These are phyloP conservation scores for Cladosporium cucumerinum DNA, from an alignment of 2,329 filamentous ascomycete genomes.

Conservation along the genomic window DNA sequence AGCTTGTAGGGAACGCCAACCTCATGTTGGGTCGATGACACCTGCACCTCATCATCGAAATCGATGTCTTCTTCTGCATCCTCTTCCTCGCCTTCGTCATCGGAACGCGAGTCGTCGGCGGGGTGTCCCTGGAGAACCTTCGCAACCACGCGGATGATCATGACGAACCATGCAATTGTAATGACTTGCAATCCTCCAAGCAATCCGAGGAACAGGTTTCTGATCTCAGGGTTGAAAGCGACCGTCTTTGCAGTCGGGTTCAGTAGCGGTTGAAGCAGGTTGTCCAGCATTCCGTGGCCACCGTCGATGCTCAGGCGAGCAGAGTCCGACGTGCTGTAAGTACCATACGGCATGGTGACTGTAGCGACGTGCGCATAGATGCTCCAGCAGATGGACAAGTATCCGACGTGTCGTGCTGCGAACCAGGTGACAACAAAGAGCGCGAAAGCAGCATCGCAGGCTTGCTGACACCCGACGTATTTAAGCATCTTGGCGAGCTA, in stretches of 20 bases:
- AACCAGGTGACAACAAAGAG: conserved; percentile 86
- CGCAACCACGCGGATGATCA: conserved; percentile 80
- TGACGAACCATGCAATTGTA: conserved; percentile 81
- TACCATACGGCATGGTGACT: conserved; percentile 61
- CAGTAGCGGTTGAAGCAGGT: conserved; percentile 71
- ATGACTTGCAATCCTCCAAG: conserved; percentile 76
- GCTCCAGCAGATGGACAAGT: conserved; percentile 76
- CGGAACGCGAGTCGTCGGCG: conserved; percentile 83
- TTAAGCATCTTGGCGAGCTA: conserved; percentile 79
- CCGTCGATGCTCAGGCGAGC: conserved; percentile 52
- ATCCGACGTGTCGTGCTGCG: conserved; percentile 75
- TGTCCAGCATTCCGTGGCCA: conserved; percentile 45
- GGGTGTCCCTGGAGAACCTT: conserved; percentile 72
- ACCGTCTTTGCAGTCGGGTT: conserved; percentile 65
- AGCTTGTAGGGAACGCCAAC: conserved; percentile 20
- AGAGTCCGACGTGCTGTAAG: conserved; percentile 60
- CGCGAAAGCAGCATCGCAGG: conserved; percentile 81
- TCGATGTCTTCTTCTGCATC: conserved; percentile 50
- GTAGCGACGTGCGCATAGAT: conserved; percentile 65
- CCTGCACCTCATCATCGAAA: conserved; percentile 19
- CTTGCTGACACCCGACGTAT: conserved; percentile 71
- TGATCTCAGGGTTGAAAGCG: conserved; percentile 74
- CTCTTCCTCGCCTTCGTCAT: conserved; percentile 66
- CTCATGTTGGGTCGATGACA: conserved; percentile 25
- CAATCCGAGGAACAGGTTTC: conserved; percentile 71